A percentile compares a stretch with the other conserved stretches of the same genome.
These are phyloP conservation scores for Fusarium sp. DNA, from an alignment of 2,329 filamentous ascomycete species.

Conservation along the genomic window DNA sequence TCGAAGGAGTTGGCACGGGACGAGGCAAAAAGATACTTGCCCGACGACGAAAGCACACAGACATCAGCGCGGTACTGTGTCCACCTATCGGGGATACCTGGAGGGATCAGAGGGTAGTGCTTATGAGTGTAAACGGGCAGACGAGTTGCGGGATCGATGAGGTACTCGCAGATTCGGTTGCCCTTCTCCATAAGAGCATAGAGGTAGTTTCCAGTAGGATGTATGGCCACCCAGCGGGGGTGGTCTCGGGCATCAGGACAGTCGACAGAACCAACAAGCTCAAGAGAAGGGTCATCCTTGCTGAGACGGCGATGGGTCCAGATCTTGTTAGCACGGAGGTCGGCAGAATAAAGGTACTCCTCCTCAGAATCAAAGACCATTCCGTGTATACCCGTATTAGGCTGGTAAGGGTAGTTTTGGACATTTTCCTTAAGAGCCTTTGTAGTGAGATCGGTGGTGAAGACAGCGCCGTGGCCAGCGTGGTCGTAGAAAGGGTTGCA, in stretches of 20 bases:
- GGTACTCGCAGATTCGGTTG: constrained; percentile 83
- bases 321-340: constrained; percentile 80
- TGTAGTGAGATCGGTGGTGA: constrained; percentile 62
- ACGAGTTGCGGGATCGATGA: constrained; percentile 77
- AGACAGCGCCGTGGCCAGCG: constrained; percentile 83
- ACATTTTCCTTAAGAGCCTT: constrained; percentile 71
- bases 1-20: constrained; percentile 80
- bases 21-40: constrained; percentile 83
- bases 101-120: constrained; percentile 81
- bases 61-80: constrained; percentile 86
- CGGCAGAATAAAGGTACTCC: constrained; percentile 80
- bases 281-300: constrained; percentile 53
- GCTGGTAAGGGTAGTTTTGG: constrained; percentile 78
- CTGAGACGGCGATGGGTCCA: constrained; percentile 82
- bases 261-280: constrained; percentile 76
- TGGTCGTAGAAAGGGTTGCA: constrained; percentile 91
- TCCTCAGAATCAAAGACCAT: constrained; percentile 82
- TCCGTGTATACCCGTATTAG: constrained; percentile 78
- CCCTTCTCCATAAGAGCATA: constrained; percentile 93
- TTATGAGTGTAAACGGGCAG: constrained; percentile 82
- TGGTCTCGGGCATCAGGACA: constrained; percentile 78
- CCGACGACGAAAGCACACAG: constrained; percentile 74
- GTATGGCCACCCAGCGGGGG: constrained; percentile 88
- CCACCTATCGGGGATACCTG: constrained; percentile 65
- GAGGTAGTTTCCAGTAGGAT: constrained; percentile 79